Conservation (phyloP, 768 basidiomycete genomes). For the Termitomyces sp. region DNA sequence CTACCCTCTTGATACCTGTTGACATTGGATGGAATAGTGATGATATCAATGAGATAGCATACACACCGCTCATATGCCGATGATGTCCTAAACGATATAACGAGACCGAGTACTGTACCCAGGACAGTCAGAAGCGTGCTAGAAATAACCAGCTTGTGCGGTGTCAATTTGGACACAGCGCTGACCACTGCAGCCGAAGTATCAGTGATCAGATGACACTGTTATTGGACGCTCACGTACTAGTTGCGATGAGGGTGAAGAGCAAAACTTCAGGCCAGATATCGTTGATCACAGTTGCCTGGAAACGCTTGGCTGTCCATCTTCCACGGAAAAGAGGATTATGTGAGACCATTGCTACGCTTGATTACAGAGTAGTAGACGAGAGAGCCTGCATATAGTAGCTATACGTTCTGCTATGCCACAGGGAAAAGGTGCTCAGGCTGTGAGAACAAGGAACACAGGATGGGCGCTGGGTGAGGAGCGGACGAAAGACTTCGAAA, state of each 20-base stretch:
- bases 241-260: conserved; percentile 54
- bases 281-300: conserved; percentile 57
- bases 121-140: conserved; percentile 60
- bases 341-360: conserved; percentile 30
- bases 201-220: not conserved
- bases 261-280: conserved; percentile 62
- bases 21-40: not conserved
- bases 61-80: conserved; percentile 63
- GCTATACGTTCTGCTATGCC: not conserved
- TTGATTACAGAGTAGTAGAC: not conserved
- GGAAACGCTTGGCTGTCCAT: conserved; percentile 46
- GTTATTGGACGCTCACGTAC: conserved; percentile 24
- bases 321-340: conserved; percentile 42
- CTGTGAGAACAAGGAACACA: not conserved
- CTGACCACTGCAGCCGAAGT: conserved; percentile 42
- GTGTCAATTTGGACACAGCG: conserved; percentile 44
- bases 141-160: conserved; percentile 42
- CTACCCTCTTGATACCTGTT: conserved; percentile 62
- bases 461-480: not conserved
- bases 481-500: not conserved
- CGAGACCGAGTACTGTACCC: conserved; percentile 68
- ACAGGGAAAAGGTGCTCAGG: not conserved
- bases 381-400: not conserved
- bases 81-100: conserved; percentile 69
- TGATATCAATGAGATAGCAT: not conserved